Base-by-base conservation (phyloP, 352 stramenopile genomes). In the Pythium utonaiense region DNA sequence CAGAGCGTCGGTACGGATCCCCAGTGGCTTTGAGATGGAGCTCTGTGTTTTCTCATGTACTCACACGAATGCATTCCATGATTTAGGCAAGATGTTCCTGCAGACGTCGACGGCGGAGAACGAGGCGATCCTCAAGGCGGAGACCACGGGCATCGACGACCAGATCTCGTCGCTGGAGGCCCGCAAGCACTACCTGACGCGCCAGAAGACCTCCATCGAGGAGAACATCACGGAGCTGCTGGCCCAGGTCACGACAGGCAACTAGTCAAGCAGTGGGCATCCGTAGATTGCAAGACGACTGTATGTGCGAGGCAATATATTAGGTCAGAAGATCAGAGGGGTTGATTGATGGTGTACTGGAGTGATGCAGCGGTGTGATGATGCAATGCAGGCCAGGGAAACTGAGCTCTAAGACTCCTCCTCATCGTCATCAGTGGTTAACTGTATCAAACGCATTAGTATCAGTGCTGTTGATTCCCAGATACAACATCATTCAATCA, bases 191-290 rank as follows among this genome's bases (percentile, higher is more conserved):
- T 93, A 93, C 65, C 55, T 93, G 21, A 76, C 74, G 48, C 83
- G 83, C 31, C 83, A 93, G 68, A 91, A 91, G 71, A 71, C 74
- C 45, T 88, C 77, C 45, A 70, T 91, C 38, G 78, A 93, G 59
- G 77, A 88, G 54, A 93, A 90, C 73, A 90, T 93, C 55, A 90
- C 83, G 49, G 83, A 93, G 67, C 74, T 93, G 0, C 62, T 93
- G 53, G 83, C 83, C 33, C 83, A 91, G 57, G 83, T 69, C 65
- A 90, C 76, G 25, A 78, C 62, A 31, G 66, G 60, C 13, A 68
- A 69, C 28, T 67, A 71, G 49, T 49, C 17, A 24, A 40, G 30
- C 45, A 51, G 0, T 6, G 17, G 40, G 6, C 3, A 47, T 12
- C 40, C 6, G 6, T 47, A 47, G n/a, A 47, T 47, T 47, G 40